phyloP scores from a whole-genome alignment of 306 rosid species.

The Alnus glutinosa region DNA sequence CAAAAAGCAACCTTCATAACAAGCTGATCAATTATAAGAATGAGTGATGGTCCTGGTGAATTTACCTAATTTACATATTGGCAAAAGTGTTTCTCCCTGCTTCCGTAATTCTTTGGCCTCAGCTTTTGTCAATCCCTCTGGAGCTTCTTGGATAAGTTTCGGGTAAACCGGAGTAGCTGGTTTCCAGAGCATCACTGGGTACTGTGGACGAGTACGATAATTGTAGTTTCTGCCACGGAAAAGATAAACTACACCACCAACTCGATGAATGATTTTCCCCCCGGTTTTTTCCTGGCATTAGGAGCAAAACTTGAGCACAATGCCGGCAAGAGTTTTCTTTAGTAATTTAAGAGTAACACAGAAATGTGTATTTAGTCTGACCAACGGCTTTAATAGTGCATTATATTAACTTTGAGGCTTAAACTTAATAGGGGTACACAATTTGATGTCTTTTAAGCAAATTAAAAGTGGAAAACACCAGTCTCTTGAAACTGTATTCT shows the following conservation, averaged over 20 bases:
- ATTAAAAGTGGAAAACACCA: not conserved
- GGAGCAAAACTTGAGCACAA: conserved; percentile 13
- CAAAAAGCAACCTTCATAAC: conserved; percentile 17
- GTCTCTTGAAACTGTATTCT: not conserved
- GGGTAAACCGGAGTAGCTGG: conserved; percentile 96
- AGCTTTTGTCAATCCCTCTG: conserved; percentile 77
- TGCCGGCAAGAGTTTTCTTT: not conserved
- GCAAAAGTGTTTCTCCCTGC: conserved; percentile 77
- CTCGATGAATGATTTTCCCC: conserved; percentile 85
- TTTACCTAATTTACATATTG: conserved; percentile 90
- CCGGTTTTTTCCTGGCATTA: conserved; percentile 74
- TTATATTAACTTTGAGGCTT: not conserved
- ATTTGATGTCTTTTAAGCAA: not conserved
- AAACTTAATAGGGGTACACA: not conserved
- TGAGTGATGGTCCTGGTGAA: conserved; percentile 17
- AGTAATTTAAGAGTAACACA: not conserved
- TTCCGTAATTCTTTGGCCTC: conserved; percentile 67
- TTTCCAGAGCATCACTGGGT: conserved; percentile 98
- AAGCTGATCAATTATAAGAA: not conserved
- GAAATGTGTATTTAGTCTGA: not conserved
- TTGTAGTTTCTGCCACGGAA: conserved; percentile 91
- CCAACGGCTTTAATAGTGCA: not conserved
- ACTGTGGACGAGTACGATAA: conserved; percentile 80
- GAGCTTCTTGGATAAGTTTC: conserved; percentile 92
- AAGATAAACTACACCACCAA: conserved; percentile 82